Evolutionary conservation across 2,329 filamentous ascomycete species (phyloP).

Genomic region (Colletotrichum sp.): DNA sequence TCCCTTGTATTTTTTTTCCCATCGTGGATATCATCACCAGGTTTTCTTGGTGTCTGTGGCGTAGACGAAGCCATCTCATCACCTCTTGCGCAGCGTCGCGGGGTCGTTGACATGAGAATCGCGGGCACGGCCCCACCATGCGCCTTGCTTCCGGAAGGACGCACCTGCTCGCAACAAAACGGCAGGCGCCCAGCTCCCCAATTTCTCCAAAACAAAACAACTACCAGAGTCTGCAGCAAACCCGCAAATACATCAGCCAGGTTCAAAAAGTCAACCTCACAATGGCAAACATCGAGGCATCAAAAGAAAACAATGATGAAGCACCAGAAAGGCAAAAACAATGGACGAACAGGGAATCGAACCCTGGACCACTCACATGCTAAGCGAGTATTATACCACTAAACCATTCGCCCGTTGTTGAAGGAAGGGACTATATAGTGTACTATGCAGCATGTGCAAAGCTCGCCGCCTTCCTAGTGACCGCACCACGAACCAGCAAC

Average conservation of each 20-base stretch:
- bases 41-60: accelerated
- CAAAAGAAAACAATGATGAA: accelerated
- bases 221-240: background rate
- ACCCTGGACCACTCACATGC: conserved; percentile 21
- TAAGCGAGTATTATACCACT: conserved; percentile 22
- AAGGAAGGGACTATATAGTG: accelerated
- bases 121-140: background rate
- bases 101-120: background rate
- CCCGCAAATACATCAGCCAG: accelerated
- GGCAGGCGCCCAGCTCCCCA: background rate
- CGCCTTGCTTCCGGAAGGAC: background rate
- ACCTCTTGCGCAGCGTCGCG: background rate
- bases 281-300: accelerated
- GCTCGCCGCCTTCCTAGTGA: background rate
- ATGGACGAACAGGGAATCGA: conserved; percentile 20
- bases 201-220: accelerated
- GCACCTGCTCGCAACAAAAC: background rate
- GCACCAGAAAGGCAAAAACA: background rate
- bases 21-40: no score
- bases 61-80: background rate
- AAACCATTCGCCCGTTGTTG: conserved; percentile 16
- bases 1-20: no score
- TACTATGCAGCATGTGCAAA: accelerated
- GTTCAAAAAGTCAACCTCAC: accelerated
- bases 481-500: background rate